Evolutionary conservation across 305 asterid genomes (phyloP).

Genomic region (Ajuga reptans): DNA sequence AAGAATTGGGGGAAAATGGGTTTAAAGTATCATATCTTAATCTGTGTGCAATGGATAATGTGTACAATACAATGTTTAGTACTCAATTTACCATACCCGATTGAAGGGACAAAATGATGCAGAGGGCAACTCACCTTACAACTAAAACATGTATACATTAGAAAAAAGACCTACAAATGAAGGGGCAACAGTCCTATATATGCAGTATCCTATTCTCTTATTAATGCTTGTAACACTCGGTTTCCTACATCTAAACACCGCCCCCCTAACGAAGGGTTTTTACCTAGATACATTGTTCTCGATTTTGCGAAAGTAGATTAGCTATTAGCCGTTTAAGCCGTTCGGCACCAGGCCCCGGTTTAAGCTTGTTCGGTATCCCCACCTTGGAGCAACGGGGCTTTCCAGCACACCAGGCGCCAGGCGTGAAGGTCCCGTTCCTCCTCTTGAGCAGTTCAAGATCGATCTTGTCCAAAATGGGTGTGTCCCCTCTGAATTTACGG

Average conservation of each 20-base stretch:
- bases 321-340: slow-evolving; percentile 59
- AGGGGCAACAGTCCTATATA: slow-evolving; percentile 12
- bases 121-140: slow-evolving; percentile 3
- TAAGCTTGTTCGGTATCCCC: slow-evolving; percentile 42
- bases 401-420: slow-evolving; percentile 89
- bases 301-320: slow-evolving; percentile 33
- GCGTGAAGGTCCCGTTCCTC: slow-evolving; percentile 60
- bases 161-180: slow-evolving; percentile 9
- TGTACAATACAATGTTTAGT: background rate
- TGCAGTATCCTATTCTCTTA: slow-evolving; percentile 21
- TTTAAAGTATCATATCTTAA: too few species aligned
- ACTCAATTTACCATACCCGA: background rate
- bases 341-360: slow-evolving; percentile 66
- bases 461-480: slow-evolving; percentile 51
- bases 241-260: slow-evolving; percentile 9
- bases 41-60: too few species aligned
- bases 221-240: slow-evolving; percentile 17
- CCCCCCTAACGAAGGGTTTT: background rate
- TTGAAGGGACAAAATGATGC: background rate
- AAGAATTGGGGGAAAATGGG: too few species aligned
- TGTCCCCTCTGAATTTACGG: slow-evolving; percentile 60
- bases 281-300: slow-evolving; percentile 53
- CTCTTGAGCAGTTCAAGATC: slow-evolving; percentile 55
- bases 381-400: slow-evolving; percentile 59
- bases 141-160: slow-evolving; percentile 4